These are phyloP conservation scores for Blastobotrys illinoisensis DNA, from an alignment of 1,139 yeast genomes.

Conservation along the genomic window DNA sequence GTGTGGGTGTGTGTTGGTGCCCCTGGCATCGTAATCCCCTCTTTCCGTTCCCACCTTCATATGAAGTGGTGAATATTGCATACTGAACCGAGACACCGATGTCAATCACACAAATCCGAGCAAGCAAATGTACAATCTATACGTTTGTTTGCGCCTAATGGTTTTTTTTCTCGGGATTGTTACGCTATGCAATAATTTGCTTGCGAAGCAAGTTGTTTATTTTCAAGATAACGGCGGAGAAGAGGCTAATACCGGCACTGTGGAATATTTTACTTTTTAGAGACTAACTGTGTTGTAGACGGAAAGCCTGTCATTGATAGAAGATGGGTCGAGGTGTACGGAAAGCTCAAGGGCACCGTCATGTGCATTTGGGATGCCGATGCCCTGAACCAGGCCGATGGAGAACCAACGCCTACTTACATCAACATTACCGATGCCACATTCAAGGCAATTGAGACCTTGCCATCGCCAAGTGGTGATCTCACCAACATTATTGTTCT, in stretches of 20 bases:
- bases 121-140: too few species aligned
- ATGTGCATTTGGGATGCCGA: conserved; percentile 91
- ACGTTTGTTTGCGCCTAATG: too few species aligned
- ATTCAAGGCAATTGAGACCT: conserved; percentile 62
- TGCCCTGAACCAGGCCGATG: conserved; percentile 51
- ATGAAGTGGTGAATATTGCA: neutral
- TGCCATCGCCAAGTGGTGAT: conserved; percentile 60
- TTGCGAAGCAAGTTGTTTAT: neutral
- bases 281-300: conserved; percentile 42
- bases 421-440: conserved; percentile 87
- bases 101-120: neutral
- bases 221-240: neutral
- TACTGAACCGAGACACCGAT: neutral
- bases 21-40: neutral
- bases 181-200: too few species aligned
- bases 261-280: too few species aligned
- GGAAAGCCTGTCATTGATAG: conserved; percentile 77
- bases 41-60: neutral
- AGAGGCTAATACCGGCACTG: too few species aligned
- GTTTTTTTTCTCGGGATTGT: too few species aligned
- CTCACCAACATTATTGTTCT: conserved; percentile 75
- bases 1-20: neutral
- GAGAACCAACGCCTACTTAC: conserved; percentile 60
- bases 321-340: conserved; percentile 89
- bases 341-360: conserved; percentile 84